Evolutionary conservation across 495 filamentous ascomycete genomes (phyloP), one percentile per base, ranked within the genome.

Genomic region (Podospora appendiculata): DNA sequence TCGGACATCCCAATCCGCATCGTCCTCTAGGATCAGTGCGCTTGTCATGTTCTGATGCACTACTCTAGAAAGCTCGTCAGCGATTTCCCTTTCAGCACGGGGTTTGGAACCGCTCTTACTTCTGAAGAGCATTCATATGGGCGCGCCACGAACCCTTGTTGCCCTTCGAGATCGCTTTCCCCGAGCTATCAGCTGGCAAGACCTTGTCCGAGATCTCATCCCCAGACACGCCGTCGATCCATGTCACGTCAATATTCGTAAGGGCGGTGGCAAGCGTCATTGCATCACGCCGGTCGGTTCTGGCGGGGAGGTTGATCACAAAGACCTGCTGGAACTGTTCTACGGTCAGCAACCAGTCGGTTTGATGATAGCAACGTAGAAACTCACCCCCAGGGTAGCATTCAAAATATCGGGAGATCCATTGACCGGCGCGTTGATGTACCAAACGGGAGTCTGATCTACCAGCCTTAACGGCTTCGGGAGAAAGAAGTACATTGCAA

Each of bases 211-310:
- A 38, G 0, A 82, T 59, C 4, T 70, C 60, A 8, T 62, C 59
- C 0, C 79, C 77, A 8, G 59, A 44, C 0, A 79, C 68, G 0
- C 81, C 83, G 39, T 78, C 68, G 12, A 85, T 62, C 62, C 77
- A 82, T 1, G 79, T 76, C 3, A 83, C 61, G 6, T 70, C 67
- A 17, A 87, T 64, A 10, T 74, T 72, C 10, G 68, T 75, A 2
- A 80, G 57, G 1, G 74, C 74, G 4, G 81, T 75, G 2, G 77
- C 71, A 3, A 84, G 62, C 3, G 68, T 65, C 47, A 86, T 70
- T 9, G 73, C 79, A 70, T 88, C 82, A 18, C 80, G 78, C 32
- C 83, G 79, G 54, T 87, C 84, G 8, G 77, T 75, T 16, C 84
- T 72, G 17, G 72, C 69, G 5, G 79, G 76, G 32, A 87, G 67